phyloP scores from a whole-genome alignment of 2,329 filamentous ascomycete species.

The Aschersonia sp. region DNA sequence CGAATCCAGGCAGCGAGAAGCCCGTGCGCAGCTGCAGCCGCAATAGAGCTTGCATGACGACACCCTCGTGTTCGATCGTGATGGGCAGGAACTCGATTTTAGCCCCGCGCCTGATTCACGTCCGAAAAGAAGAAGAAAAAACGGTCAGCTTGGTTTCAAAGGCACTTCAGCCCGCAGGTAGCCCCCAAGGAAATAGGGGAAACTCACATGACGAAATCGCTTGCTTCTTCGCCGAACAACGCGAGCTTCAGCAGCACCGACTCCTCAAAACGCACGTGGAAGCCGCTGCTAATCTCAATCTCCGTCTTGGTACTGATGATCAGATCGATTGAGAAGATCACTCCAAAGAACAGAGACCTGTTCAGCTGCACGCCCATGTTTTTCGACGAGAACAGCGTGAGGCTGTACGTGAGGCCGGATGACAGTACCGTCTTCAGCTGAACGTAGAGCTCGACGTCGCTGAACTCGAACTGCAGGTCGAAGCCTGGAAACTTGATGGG shows the following conservation, averaged over 20 bases:
- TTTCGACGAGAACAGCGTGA: slow-evolving; percentile 32
- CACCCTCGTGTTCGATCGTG: slow-evolving; percentile 25
- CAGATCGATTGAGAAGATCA: slow-evolving; percentile 34
- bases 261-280: slow-evolving; percentile 40
- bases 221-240: slow-evolving; percentile 33
- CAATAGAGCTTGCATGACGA: slow-evolving; percentile 29
- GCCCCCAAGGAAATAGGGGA: not conserved
- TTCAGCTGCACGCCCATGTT: slow-evolving; percentile 25
- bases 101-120: slow-evolving; percentile 27
- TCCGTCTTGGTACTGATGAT: slow-evolving; percentile 30
- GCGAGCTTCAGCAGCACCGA: slow-evolving; percentile 30
- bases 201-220: slow-evolving; percentile 33
- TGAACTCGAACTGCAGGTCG: slow-evolving; percentile 30
- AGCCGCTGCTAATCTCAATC: slow-evolving; percentile 35
- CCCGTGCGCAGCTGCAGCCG: slow-evolving; percentile 31
- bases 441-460: slow-evolving; percentile 36
- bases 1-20: slow-evolving; percentile 10
- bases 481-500: slow-evolving; percentile 30
- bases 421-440: slow-evolving; percentile 27
- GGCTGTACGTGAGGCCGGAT: slow-evolving; percentile 26
- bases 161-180: too few relatives aligned
- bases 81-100: slow-evolving; percentile 43
- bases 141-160: too few relatives aligned
- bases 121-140: not conserved
- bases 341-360: slow-evolving; percentile 23